phyloP scores from a whole-genome alignment of 2,329 filamentous ascomycete genomes.

The Fusarium vanettenii region DNA sequence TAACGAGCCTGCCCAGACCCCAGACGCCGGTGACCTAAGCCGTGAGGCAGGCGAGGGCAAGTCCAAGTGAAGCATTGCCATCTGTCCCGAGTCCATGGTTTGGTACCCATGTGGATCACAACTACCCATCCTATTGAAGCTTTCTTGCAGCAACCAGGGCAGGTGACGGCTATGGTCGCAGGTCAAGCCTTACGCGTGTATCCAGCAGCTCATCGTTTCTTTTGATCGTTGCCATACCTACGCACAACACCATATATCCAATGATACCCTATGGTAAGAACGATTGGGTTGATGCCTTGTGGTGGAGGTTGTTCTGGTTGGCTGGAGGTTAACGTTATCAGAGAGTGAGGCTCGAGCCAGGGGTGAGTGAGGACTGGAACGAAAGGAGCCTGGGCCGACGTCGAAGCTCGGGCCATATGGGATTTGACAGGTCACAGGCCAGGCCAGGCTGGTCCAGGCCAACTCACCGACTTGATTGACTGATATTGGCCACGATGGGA shows the following conservation, averaged over 20 bases:
- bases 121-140: background rate
- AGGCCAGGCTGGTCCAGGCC: background rate
- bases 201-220: background rate
- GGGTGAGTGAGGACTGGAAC: background rate
- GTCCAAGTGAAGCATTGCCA: background rate
- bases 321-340: background rate
- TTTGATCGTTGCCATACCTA: background rate
- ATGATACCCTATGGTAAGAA: background rate
- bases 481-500: background rate
- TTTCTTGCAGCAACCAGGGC: background rate
- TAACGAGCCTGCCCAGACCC: background rate
- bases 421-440: slow-evolving; percentile 15
- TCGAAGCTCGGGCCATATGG: slow-evolving; percentile 22
- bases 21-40: background rate
- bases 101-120: background rate
- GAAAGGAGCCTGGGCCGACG: slow-evolving; percentile 3
- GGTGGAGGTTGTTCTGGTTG: background rate
- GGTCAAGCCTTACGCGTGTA: background rate
- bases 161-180: background rate
- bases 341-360: slow-evolving; percentile 6
- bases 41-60: background rate
- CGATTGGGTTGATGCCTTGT: background rate
- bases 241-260: background rate
- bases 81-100: background rate
- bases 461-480: slow-evolving; percentile 7